A percentile compares a stretch with the other conserved stretches of the same genome.
phyloP scores from a whole-genome alignment of 345 rosid species.

The Boechera retrofracta region DNA sequence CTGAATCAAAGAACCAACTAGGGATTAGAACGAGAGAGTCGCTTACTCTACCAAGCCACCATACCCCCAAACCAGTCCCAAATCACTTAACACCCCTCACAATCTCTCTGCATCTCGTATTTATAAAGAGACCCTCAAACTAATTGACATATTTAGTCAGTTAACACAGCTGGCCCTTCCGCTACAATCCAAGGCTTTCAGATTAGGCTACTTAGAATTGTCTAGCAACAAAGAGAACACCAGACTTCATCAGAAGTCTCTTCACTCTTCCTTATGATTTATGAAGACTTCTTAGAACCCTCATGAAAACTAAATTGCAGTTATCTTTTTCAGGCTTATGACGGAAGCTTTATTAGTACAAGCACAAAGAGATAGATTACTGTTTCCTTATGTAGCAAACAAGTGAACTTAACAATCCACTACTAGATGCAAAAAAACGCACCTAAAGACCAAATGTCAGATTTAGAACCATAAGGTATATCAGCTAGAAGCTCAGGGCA shows the following conservation, averaged over 20 bases:
- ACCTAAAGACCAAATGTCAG: constrained; percentile 95
- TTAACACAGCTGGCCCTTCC: too few relatives aligned
- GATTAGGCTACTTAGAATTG: background rate
- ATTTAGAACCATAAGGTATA: constrained; percentile 90
- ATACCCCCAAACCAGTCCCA: constrained; percentile 14
- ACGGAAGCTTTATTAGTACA: background rate
- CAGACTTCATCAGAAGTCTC: background rate
- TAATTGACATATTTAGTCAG: too few relatives aligned
- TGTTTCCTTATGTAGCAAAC: background rate
- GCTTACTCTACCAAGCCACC: background rate
- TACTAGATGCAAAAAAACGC: constrained; percentile 19
- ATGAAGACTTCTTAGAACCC: background rate
- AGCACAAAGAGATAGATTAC: background rate
- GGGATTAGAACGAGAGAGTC: background rate
- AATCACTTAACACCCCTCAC: constrained; percentile 3
- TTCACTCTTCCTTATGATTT: background rate
- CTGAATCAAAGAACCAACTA: background rate
- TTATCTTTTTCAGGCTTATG: background rate
- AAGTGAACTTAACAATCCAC: background rate
- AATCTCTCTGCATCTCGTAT: background rate
- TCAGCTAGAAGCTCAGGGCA: constrained; percentile 98
- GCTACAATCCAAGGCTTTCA: background rate
- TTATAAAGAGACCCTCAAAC: background rate
- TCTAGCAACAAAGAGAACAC: background rate
- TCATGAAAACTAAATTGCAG: background rate